Conservation (phyloP, 2,329 filamentous ascomycete genomes). For the Drechslera avenae region DNA sequence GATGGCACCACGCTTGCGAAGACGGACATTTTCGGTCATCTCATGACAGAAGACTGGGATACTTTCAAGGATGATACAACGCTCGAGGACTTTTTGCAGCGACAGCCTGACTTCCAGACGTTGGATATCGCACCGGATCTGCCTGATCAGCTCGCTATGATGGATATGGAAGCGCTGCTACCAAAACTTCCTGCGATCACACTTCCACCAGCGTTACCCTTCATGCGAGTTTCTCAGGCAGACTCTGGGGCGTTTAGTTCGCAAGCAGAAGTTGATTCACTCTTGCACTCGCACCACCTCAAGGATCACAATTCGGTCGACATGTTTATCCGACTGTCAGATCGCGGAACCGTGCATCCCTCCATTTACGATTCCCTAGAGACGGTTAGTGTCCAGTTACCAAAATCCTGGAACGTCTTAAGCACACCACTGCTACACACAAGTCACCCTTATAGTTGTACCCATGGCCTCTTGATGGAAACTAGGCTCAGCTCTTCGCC, state of each 20-base stretch:
- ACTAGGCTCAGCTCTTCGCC: constrained; percentile 37
- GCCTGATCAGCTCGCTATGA: constrained; percentile 48
- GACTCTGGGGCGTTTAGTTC: constrained; percentile 47
- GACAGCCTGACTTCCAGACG: constrained; percentile 40
- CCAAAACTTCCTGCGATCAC: constrained; percentile 49
- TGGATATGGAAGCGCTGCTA: constrained; percentile 47
- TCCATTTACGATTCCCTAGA: constrained; percentile 86
- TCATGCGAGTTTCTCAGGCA: constrained; percentile 36
- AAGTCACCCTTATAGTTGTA: constrained; percentile 75
- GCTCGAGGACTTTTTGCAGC: constrained; percentile 49
- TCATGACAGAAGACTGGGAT: constrained; percentile 44
- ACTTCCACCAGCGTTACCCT: constrained; percentile 40
- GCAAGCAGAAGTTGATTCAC: constrained; percentile 48
- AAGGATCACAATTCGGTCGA: constrained; percentile 76
- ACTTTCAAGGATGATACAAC: constrained; percentile 39
- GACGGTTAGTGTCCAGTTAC: constrained; percentile 69
- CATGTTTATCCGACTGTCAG: constrained; percentile 75
- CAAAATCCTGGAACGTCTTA: constrained; percentile 51
- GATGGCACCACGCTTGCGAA: constrained; percentile 16
- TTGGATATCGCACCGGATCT: constrained; percentile 47
- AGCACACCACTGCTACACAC: constrained; percentile 64
- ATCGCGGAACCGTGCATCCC: constrained; percentile 73
- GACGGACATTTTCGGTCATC: constrained; percentile 25
- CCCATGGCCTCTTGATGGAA: constrained; percentile 71
- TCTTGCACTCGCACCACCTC: constrained; percentile 55